phyloP scores from a whole-genome alignment of 768 basidiomycete species.

The Leccinum arenicola region DNA sequence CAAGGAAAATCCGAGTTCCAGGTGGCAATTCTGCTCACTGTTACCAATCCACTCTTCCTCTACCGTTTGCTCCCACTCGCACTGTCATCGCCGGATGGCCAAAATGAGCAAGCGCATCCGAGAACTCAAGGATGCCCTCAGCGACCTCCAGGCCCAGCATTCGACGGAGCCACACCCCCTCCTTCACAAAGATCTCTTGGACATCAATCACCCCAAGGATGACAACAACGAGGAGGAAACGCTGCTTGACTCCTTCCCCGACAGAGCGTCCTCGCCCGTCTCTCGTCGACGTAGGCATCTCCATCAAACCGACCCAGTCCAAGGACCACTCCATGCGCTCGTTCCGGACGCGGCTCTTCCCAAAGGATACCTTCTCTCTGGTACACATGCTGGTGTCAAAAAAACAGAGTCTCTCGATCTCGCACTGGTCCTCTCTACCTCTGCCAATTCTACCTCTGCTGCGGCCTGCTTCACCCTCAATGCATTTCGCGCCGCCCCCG shows the following conservation, averaged over 20 bases:
- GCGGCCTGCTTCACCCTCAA: conserved; percentile 95
- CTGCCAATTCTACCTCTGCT: conserved; percentile 67
- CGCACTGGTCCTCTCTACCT: conserved; percentile 80
- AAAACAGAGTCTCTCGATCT: conserved; percentile 70
- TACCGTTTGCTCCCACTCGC: no score
- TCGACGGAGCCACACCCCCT: no score
- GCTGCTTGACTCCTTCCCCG: background rate
- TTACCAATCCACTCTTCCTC: no score
- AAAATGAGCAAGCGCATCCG: no score
- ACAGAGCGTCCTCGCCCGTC: conserved; percentile 23
- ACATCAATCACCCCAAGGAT: no score
- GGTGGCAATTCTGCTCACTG: no score
- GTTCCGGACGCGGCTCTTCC: conserved; percentile 67
- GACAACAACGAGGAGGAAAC: no score
- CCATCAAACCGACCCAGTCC: conserved; percentile 54
- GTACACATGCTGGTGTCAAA: conserved; percentile 84
- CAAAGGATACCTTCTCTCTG: conserved; percentile 69
- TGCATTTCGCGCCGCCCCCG: conserved; percentile 95
- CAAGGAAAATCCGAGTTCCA: no score
- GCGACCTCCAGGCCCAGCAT: no score
- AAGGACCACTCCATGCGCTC: conserved; percentile 59
- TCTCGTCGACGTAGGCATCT: conserved; percentile 47
- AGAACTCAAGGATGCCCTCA: no score
- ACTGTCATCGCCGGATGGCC: no score
- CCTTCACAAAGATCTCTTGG: no score